Percentiles rank a stretch among this genome's conserved stretches.
Conservation (phyloP, 2,329 filamentous ascomycete genomes). For the Penicillium sp. region DNA sequence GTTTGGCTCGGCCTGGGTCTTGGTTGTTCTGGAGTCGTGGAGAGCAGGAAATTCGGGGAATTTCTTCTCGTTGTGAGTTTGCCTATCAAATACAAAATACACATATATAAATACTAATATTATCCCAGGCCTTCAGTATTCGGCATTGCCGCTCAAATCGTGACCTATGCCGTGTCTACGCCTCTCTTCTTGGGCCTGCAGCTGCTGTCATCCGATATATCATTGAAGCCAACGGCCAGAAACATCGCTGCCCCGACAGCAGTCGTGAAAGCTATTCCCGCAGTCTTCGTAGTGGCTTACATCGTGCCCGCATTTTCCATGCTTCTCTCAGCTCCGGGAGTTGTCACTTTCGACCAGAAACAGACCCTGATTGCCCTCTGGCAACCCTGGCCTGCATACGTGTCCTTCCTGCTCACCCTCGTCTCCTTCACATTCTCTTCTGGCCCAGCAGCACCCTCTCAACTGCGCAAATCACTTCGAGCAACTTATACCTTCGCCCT, state of each 20-base stretch:
- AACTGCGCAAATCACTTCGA: constrained; percentile 21
- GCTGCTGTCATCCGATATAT: constrained; percentile 40
- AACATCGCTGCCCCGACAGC: constrained; percentile 31
- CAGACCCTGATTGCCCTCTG: constrained; percentile 48
- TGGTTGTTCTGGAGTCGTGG: constrained; percentile 45
- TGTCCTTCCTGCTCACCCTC: constrained; percentile 37
- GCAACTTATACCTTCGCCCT: constrained; percentile 40
- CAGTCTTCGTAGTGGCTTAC: constrained; percentile 42
- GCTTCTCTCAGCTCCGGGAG: constrained; percentile 38
- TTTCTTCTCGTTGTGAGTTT: constrained; percentile 39
- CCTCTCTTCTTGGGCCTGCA: constrained; percentile 44
- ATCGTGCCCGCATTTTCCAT: constrained; percentile 43
- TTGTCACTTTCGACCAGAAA: constrained; percentile 39
- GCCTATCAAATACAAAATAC: constrained; percentile 11
- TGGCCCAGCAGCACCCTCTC: constrained; percentile 21
- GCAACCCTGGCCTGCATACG: constrained; percentile 50
- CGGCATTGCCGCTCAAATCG: constrained; percentile 40
- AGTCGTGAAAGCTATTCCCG: constrained; percentile 35
- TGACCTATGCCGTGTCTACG: constrained; percentile 42
- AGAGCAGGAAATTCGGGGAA: constrained; percentile 42
- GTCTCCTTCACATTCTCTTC: constrained; percentile 20
- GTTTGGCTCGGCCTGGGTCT: constrained; percentile 39
- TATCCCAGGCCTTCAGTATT: constrained; percentile 30
- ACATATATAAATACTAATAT: constrained; percentile 12
- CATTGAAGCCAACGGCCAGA: constrained; percentile 30